Base-by-base conservation (phyloP, 257 asterid genomes). In the Gentiana macrophylla region DNA sequence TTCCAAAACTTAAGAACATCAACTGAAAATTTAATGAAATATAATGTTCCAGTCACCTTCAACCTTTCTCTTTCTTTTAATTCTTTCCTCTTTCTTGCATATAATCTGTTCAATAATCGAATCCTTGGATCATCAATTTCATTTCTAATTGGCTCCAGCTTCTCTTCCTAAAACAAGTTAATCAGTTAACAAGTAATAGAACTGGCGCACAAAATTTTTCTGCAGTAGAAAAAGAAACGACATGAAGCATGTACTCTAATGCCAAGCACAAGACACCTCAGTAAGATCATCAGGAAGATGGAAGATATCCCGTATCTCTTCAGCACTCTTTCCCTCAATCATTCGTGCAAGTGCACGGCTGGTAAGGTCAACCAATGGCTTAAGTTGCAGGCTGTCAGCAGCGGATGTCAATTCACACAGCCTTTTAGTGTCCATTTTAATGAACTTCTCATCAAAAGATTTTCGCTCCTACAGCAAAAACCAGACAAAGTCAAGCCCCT, bases 331-430 rank as follows among this genome's bases (percentile, higher is more conserved):
- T 52, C 94, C 98, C 69, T 92, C 95, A 72, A 92, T 92, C 68
- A 88, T 84, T 68, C 95, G 79, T 60, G 96, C 96, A 59, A 91
- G 96, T 58, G 96, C 94, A 66, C 95, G 84, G 74, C 96, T 91
- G 46, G 95, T 87, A 62, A 92, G 95, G 77, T 88, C 98, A 63
- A 88, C 97, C 59, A 92, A 64, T 54, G 95, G 98, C 79, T 82
- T 87, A 67, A 87, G 77, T 72, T 88, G 88, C 76, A 92, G 78
- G 73, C 94, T 81, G 77, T 88, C 94, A 51, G 97, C 98, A 73
- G 98, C 98, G 63, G 97, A 79, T 66, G 97, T 81, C 89, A 92
- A 71, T 78, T 92, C 97, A 67, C 96, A 92, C 8, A 92, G 94
- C 78, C 83, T 81, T 70, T 84, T 80, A 59, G 94, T 83, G 62